These are phyloP conservation scores for Phytophthora syringae DNA, from an alignment of 352 stramenopile species.

Conservation along the genomic window DNA sequence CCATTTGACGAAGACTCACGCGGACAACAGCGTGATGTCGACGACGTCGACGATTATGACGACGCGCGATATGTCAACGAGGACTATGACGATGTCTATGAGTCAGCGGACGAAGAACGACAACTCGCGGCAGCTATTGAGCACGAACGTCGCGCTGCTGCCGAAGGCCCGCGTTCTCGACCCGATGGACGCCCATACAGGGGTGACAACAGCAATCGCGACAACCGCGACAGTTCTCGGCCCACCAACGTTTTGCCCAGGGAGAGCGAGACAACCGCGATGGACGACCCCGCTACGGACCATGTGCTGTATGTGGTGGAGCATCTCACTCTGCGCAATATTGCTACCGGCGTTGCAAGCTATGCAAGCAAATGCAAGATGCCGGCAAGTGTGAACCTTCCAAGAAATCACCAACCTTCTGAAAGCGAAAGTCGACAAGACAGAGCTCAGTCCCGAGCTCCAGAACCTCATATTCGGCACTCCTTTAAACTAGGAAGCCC, in stretches of 20 bases:
- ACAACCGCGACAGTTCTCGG: neutral
- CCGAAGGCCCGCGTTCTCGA: too few species aligned
- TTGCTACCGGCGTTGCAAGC: neutral
- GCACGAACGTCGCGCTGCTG: neutral
- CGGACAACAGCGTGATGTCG: too few species aligned
- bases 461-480: neutral
- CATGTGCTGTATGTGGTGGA: neutral
- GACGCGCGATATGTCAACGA: too few species aligned
- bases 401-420: conserved; percentile 2
- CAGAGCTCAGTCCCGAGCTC: neutral
- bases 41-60: too few species aligned
- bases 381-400: neutral
- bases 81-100: too few species aligned
- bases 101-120: too few species aligned
- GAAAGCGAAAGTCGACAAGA: conserved; percentile 1
- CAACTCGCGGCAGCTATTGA: neutral
- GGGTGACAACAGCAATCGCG: too few species aligned
- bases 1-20: too few species aligned
- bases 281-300: neutral
- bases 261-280: too few species aligned
- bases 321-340: neutral
- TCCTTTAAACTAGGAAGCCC: conserved; percentile 11
- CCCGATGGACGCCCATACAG: too few species aligned
- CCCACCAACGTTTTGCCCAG: too few species aligned
- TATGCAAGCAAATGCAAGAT: conserved; percentile 5